Evolutionary conservation across 2,329 filamentous ascomycete species (phyloP), one percentile per base, ranked within the genome.

Genomic region (Pseudogymnoascus sp.): DNA sequence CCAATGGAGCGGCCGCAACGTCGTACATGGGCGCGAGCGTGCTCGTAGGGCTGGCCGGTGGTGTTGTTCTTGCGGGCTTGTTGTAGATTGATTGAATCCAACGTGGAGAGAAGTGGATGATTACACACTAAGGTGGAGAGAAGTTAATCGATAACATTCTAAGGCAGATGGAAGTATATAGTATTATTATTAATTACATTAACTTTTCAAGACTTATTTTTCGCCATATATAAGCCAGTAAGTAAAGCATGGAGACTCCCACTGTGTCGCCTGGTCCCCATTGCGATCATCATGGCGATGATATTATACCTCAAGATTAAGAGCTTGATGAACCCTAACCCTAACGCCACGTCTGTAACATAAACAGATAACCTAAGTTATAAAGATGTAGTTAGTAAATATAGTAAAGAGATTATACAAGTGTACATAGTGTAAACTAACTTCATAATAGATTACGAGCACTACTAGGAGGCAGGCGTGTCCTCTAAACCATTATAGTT

Each of bases 131-230:
- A 31, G 8, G 26, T 10, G 47, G 24, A 29, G 24, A 31, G n/a
- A 29, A 31, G 47, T 53, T 53, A 31, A 53, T 53, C 16, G n/a
- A 53, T 53, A 53, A 53, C 47, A 53, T 53, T 53, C 47, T 53
- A 53, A 53, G 47, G 47, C 2, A 26, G 26, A 11, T 8, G 24
- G 26, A 16, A 16, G 26, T 53, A 53, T 3, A 53, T 31, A 31
- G 6, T 53, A 53, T 14, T 31, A 53, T 16, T 53, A 53, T 53
- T 53, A 53, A 53, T 53, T 31, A 53, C 14, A 53, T 53, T 53
- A 53, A 53, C 47, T 53, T 53, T 31, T 16, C 47, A 2, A 50
- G 6, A 50, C 10, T 2, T 19, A 19, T 19, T 21, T 44, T 44
- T 13, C 19, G 11, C 40, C 16, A 1, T 10, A 19, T 40, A 44